Evolutionary conservation across 2,329 filamentous ascomycete species (phyloP).

Genomic region (Thielaviopsis euricoi): DNA sequence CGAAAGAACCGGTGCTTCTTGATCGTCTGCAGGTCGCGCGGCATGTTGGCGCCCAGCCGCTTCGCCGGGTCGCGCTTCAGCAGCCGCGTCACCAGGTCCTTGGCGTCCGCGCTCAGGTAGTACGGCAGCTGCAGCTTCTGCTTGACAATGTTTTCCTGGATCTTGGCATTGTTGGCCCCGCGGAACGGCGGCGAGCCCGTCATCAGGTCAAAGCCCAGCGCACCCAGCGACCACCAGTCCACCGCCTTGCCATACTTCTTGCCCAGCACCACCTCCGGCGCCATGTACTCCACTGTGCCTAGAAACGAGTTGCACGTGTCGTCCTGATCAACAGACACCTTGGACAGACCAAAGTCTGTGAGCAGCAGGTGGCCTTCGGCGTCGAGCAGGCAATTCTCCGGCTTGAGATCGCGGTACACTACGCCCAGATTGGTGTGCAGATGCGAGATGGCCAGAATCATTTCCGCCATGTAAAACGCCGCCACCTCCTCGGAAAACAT

Average conservation of each 20-base stretch:
- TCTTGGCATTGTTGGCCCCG: constrained; percentile 82
- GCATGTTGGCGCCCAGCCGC: constrained; percentile 74
- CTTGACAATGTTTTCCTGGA: constrained; percentile 89
- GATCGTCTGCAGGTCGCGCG: constrained; percentile 69
- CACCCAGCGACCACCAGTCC: constrained; percentile 97
- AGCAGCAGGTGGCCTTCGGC: constrained; percentile 80
- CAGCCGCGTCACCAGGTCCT: constrained; percentile 79
- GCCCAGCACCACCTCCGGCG: constrained; percentile 79
- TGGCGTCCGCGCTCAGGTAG: constrained; percentile 79
- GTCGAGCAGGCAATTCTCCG: constrained; percentile 91
- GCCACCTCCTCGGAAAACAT: constrained; percentile 87
- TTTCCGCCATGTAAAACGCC: constrained; percentile 97
- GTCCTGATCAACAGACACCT: constrained; percentile 62
- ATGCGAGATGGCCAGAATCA: constrained; percentile 85
- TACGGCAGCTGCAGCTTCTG: constrained; percentile 82
- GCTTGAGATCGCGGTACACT: constrained; percentile 92
- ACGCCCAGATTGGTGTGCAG: constrained; percentile 85
- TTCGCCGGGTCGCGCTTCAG: constrained; percentile 86
- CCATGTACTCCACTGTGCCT: constrained; percentile 98
- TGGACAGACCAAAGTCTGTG: constrained; percentile 93
- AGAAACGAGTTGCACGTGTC: constrained; percentile 74
- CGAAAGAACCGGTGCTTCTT: constrained; percentile 94
- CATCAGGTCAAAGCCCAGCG: constrained; percentile 79
- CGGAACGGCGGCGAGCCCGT: constrained; percentile 85
- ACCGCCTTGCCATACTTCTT: constrained; percentile 85